Conservation (phyloP, 352 stramenopile genomes). For the Peronospora farinosa region DNA sequence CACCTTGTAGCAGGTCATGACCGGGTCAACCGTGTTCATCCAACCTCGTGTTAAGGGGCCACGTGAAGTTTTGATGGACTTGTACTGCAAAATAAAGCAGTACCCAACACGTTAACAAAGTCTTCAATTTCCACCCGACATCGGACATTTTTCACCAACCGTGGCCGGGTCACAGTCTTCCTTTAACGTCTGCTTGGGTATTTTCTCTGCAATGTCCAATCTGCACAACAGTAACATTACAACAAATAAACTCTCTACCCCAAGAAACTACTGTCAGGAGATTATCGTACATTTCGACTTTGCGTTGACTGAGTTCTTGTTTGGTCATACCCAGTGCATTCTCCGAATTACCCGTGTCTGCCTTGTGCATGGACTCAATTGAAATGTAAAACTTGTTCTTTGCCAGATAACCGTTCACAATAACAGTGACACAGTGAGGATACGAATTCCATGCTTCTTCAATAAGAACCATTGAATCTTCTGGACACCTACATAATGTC, state of each 20-base stretch:
- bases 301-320: conserved; percentile 67
- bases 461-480: conserved; percentile 82
- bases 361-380: conserved; percentile 74
- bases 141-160: conserved; percentile 17
- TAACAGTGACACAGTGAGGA: conserved; percentile 82
- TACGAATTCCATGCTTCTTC: conserved; percentile 87
- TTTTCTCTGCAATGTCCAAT: conserved; percentile 69
- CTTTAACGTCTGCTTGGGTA: conserved; percentile 69
- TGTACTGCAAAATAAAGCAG: conserved; percentile 37
- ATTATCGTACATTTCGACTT: conserved; percentile 61
- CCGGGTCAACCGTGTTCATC: conserved; percentile 56
- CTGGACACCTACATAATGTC: conserved; percentile 41
- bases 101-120: not conserved
- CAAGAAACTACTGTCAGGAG: not conserved
- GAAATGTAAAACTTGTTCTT: conserved; percentile 87
- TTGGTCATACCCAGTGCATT: conserved; percentile 65
- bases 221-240: conserved; percentile 22
- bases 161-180: conserved; percentile 60
- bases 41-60: conserved; percentile 62
- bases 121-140: not conserved
- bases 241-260: not conserved
- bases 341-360: conserved; percentile 50
- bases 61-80: conserved; percentile 63
- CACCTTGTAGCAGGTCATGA: conserved; percentile 87
- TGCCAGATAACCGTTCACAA: conserved; percentile 75